Base-by-base conservation (phyloP, 768 basidiomycete species). In the Porphyrellus cyaneotinctus region DNA sequence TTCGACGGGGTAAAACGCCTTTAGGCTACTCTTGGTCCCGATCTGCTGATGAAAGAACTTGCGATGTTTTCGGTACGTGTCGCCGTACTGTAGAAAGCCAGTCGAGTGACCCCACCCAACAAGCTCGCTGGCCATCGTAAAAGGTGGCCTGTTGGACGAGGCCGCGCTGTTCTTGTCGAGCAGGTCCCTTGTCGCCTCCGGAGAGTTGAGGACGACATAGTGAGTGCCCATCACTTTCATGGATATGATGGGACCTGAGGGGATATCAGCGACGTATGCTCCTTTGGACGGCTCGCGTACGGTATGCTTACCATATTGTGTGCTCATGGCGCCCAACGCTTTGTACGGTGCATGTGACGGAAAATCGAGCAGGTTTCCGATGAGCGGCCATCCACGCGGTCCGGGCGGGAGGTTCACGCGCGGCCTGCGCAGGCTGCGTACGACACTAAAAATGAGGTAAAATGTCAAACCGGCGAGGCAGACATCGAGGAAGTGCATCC, bases 361-460 rank as follows among this genome's bases (percentile, higher is more conserved):
- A 75, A 83, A 77, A 57, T 83, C 80, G 18, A 81, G 62, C 5
- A 78, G 58, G 57, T 82, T 82, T 28, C 81, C 82, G 37, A 83
- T 65, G 12, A 83, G 32, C 8, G 73, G 80, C 37, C 50, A 53
- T 13, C 53, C 51, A 18, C 33, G 18, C 1, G 58, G 58, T 1
- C 60, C 56, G 35, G 56, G 61, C 20, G 45, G 58, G 24, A 50
- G 49, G 1, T 43, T 42, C 12, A 17, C 15, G 2, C 14, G 43
- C 8, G 24, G 48, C 3, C 42, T 23, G 9, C 24, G 18, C 12
- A 41, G 48, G 2, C 42, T 23, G 9, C 24, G 18, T 9, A 41
- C 5, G 18, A 58, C 17, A 15, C 49, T 32, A 13, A 11, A 18
- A 4, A 45, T 41, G 15, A 59, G 14, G 22, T 49, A 56, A 5